Base-by-base conservation (phyloP, 306 rosid species). In the Ziziphus jujuba region DNA sequence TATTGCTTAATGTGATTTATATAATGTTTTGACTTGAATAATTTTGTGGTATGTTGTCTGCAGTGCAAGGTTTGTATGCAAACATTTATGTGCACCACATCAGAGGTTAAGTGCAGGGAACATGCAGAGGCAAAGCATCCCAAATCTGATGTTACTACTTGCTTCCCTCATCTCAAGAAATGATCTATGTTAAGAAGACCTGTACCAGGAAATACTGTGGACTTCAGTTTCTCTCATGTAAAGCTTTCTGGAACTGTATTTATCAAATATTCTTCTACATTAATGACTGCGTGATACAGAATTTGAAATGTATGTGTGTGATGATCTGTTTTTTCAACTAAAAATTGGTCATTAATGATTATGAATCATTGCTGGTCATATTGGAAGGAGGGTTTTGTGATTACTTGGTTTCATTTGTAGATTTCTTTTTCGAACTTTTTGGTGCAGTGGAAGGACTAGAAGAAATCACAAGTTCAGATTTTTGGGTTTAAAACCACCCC, bases 31-130 rank as follows among this genome's bases (percentile, higher is more conserved):
- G 43, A 36, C 55, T 50, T 6, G 12, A 15, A 13, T 38, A 22
- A 40, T 53, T 54, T 38, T 13, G 52, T 58, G 23, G 23, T 40
- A 58, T 49, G 53, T 5, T 25, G 66, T 59, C 24, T 73, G 86
- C 78, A 86, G 91, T 83, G 91, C 63, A 86, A 81, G 77, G 88
- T 86, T 67, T 86, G 91, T 59, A 80, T 86, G 91, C 91, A 86
- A 67, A 79, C 91, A 36, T 86, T 86, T 71, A 86, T 83, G 47
- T 86, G 91, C 70, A 86, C 88, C 34, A 83, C 86, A 0, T 67
- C 88, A 3, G 91, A 83, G 72, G 91, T 83, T 73, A 86, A 86
- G 68, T 86, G 91, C 81, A 70, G 81, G 78, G 88, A 86, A n/a
- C 90, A 85, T 67, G 90, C 85, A 0, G 90, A 85, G 61, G 90